phyloP scores from a whole-genome alignment of 2,329 filamentous ascomycete genomes.

The Sclerotinia trifoliorum region DNA sequence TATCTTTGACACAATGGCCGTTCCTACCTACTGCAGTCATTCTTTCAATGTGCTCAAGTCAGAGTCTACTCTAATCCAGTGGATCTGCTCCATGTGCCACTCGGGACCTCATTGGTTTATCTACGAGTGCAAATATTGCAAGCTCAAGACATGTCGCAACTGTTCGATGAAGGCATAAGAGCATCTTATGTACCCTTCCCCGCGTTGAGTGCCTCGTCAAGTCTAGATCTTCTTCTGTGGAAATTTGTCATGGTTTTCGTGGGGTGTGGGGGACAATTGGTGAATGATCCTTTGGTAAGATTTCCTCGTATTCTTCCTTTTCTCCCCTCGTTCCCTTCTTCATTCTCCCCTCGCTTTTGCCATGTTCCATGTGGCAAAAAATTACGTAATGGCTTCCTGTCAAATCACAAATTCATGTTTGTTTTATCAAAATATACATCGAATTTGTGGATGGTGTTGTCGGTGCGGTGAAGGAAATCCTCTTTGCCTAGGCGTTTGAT shows the following conservation, averaged over 20 bases:
- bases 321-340: background rate
- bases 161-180: constrained; percentile 44
- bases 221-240: background rate
- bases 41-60: constrained; percentile 66
- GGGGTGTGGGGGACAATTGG: background rate
- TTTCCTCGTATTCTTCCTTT: background rate
- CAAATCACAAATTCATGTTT: background rate
- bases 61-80: constrained; percentile 63
- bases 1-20: constrained; percentile 45
- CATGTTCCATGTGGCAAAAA: background rate
- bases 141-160: constrained; percentile 60
- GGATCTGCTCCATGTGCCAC: constrained; percentile 63
- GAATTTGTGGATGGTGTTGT: background rate
- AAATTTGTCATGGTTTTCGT: constrained; percentile 5
- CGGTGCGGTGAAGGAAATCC: background rate
- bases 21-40: constrained; percentile 59
- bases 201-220: background rate
- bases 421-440: background rate
- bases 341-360: background rate
- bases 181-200: background rate
- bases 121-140: constrained; percentile 68
- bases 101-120: constrained; percentile 67
- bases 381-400: background rate
- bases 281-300: background rate
- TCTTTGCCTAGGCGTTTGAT: background rate